Conservation (phyloP, 164 flowering plant species). For the Aristolochia californica region DNA sequence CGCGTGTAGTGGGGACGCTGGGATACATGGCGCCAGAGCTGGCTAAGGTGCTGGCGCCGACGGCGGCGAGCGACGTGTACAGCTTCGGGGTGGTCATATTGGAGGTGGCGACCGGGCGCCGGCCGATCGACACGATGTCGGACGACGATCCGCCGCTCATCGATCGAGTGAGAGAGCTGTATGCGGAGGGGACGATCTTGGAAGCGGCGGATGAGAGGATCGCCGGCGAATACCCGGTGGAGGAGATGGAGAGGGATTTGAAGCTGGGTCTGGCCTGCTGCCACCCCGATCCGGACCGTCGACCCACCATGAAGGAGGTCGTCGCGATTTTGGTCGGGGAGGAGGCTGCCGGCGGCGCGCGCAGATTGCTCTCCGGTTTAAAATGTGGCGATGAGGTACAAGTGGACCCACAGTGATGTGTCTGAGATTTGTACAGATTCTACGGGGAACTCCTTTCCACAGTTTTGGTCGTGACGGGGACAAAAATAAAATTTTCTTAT, state of each 20-base stretch:
- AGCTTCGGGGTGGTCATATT: conserved; percentile 73
- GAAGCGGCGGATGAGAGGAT: conserved; percentile 58
- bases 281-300: conserved; percentile 47
- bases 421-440: conserved; percentile 1
- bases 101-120: conserved; percentile 68
- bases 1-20: conserved; percentile 71
- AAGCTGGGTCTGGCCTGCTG: conserved; percentile 68
- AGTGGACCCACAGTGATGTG: too few species aligned
- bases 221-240: conserved; percentile 30
- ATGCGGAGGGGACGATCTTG: conserved; percentile 27
- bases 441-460: too few species aligned
- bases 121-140: conserved; percentile 42
- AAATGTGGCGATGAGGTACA: too few species aligned
- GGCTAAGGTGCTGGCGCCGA: conserved; percentile 35
- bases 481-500: too few species aligned
- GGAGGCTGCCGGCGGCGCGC: too few species aligned
- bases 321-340: conserved; percentile 1
- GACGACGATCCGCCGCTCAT: conserved; percentile 50
- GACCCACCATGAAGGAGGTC: conserved; percentile 70
- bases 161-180: conserved; percentile 65
- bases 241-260: conserved; percentile 47
- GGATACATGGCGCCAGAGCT: conserved; percentile 89
- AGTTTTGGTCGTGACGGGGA: too few species aligned
- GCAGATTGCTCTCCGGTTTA: too few species aligned
- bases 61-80: conserved; percentile 62